Evolutionary conservation across 306 rosid genomes (phyloP).

Genomic region (Medicago lupulina): DNA sequence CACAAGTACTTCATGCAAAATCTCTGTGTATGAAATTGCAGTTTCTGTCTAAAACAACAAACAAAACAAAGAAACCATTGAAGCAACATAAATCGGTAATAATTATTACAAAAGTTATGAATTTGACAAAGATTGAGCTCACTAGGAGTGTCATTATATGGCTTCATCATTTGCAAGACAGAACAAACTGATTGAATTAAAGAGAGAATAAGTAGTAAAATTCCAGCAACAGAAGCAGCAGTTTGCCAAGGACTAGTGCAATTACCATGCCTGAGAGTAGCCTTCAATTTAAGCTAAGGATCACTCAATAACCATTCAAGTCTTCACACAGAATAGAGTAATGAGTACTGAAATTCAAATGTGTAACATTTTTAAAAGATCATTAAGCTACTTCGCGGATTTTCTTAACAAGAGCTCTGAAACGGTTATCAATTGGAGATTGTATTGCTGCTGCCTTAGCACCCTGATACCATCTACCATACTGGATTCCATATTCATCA

Average conservation of each 20-base stretch:
- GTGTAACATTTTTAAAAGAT: constrained; percentile 27
- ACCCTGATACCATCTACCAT: too few relatives aligned
- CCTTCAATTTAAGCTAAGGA: constrained; percentile 30
- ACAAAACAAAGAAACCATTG: background rate
- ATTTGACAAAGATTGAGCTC: too few relatives aligned
- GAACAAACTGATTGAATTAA: too few relatives aligned
- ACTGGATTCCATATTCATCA: too few relatives aligned
- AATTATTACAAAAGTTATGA: background rate
- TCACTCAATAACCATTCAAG: constrained; percentile 25
- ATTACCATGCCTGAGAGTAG: constrained; percentile 43
- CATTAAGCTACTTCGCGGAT: background rate
- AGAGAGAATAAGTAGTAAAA: too few relatives aligned
- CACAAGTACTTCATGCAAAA: background rate
- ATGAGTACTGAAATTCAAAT: background rate
- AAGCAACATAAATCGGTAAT: background rate
- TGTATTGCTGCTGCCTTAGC: too few relatives aligned
- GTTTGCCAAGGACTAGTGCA: too few relatives aligned
- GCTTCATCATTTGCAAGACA: too few relatives aligned
- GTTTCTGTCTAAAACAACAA: background rate
- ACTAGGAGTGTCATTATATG: too few relatives aligned
- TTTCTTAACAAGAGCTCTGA: too few relatives aligned
- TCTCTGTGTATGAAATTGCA: background rate
- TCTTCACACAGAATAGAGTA: background rate
- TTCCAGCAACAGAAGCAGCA: too few relatives aligned
- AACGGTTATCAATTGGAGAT: too few relatives aligned